Evolutionary conservation across 257 asterid species (phyloP).

Genomic region (Eucommia ulmoides): DNA sequence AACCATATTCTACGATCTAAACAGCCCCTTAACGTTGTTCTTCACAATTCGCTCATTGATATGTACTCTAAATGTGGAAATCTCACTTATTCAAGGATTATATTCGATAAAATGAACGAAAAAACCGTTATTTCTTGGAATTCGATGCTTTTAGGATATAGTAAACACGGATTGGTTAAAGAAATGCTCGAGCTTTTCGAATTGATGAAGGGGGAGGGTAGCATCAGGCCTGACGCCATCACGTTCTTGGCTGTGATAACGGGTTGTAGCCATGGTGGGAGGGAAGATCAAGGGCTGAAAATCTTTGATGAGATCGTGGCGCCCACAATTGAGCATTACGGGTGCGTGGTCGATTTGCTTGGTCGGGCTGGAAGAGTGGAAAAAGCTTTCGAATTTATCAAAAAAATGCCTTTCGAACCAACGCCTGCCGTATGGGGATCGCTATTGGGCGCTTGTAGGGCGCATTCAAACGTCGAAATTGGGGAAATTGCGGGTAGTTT

Average conservation of each 20-base stretch:
- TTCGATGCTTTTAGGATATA: slow-evolving; percentile 65
- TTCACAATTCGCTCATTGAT: slow-evolving; percentile 72
- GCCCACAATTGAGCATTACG: slow-evolving; percentile 71
- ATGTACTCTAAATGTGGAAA: slow-evolving; percentile 92
- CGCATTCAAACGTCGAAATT: slow-evolving; percentile 35
- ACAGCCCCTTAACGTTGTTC: slow-evolving; percentile 26
- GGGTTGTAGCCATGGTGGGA: slow-evolving; percentile 85
- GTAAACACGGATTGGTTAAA: slow-evolving; percentile 63
- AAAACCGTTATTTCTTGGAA: slow-evolving; percentile 77
- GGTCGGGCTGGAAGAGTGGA: slow-evolving; percentile 74
- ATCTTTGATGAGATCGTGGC: slow-evolving; percentile 37
- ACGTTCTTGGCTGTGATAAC: slow-evolving; percentile 61
- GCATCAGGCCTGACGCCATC: slow-evolving; percentile 36
- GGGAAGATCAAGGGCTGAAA: slow-evolving; percentile 52
- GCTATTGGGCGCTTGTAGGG: slow-evolving; percentile 79
- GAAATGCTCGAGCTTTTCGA: slow-evolving; percentile 44
- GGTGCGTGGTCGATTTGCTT: slow-evolving; percentile 79
- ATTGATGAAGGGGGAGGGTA: slow-evolving; percentile 40
- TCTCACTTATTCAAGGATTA: slow-evolving; percentile 54
- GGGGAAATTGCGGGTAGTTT: slow-evolving; percentile 51
- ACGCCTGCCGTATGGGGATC: slow-evolving; percentile 85
- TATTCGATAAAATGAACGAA: slow-evolving; percentile 48
- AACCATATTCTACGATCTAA: slow-evolving; percentile 49
- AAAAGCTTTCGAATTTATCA: slow-evolving; percentile 52
- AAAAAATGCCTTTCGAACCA: slow-evolving; percentile 64